Evolutionary conservation across 345 rosid genomes (phyloP), one percentile per base, ranked within the genome.

Genomic region (Diplotaxis tenuifolia): DNA sequence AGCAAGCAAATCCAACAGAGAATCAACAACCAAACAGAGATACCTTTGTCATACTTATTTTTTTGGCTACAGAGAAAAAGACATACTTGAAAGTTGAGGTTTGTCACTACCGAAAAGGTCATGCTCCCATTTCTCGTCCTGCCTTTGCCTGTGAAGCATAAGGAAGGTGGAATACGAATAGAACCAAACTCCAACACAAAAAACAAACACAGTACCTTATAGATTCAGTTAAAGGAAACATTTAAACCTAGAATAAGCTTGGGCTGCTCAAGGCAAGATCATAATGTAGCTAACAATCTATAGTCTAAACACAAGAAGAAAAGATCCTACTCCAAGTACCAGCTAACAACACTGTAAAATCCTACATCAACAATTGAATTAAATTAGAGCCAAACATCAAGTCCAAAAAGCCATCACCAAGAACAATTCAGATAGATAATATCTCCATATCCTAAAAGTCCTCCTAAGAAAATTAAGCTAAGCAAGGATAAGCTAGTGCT

Each of bases 41-140:
- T 74, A 50, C 67, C 68, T 71, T 75, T 80, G 62, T 73, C 76
- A 76, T 31, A 49, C 71, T 71, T 77, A 72, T 68, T 75, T 67
- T 65, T 77, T 14, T n/a, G n/a, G 23, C 29, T 12, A 21, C 21
- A 75, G 56, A 79, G 70, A 82, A 75, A 21, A 1, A 53, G 28
- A 38, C 91, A 74, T 96, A 96, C 99, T 83, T 84, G 97, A 86
- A 73, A 77, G 78, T 55, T 74, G 84, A 52, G 84, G 85, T 71
- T 68, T 86, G 62, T 82, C 79, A 54, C 76, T 75, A 9, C 67
- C 53, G 75, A 73, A 92, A 76, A 96, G 97, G 86, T 96, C 99
- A 75, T 96, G 99, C 84, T 92, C 95, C 99, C 99, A 96, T 79
- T 86, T 96, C 79, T 96, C 98, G 73, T 88, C 94, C 73, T 86